A percentile compares a stretch with the other conserved stretches of the same genome.
phyloP scores from a whole-genome alignment of 305 asterid species.

The Plantago lanceolata region DNA sequence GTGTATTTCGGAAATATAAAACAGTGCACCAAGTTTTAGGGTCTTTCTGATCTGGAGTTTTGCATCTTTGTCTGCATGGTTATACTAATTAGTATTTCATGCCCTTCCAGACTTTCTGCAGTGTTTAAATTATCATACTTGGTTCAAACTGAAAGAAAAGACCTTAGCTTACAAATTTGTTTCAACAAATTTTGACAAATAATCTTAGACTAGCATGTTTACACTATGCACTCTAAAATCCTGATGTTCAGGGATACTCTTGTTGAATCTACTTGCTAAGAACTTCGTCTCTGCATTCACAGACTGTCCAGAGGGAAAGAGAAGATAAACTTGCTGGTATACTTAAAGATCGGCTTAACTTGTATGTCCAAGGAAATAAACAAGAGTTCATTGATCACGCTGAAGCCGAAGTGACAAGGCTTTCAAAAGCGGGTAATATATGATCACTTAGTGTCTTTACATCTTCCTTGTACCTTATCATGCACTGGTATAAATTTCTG shows the following conservation, averaged over 20 bases:
- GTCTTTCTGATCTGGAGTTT: background rate
- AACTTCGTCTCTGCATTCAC: conserved; percentile 27
- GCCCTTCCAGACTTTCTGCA: too few species aligned
- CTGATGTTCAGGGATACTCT: conserved; percentile 1
- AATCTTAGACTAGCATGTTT: too few species aligned
- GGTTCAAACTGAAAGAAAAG: too few species aligned
- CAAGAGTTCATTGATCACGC: conserved; percentile 69
- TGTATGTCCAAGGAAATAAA: conserved; percentile 88
- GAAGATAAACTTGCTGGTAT: conserved; percentile 85
- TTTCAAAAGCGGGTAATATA: conserved; percentile 79
- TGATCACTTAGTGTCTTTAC: background rate
- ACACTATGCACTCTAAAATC: background rate
- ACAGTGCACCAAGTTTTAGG: background rate
- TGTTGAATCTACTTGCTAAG: conserved; percentile 11
- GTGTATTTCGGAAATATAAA: background rate
- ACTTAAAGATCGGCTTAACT: conserved; percentile 73
- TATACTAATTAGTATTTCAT: too few species aligned
- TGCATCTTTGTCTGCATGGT: too few species aligned
- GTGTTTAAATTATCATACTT: too few species aligned
- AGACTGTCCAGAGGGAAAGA: conserved; percentile 91
- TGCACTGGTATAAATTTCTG: conserved; percentile 2
- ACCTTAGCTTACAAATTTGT: too few species aligned
- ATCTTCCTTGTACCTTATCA: conserved; percentile 17
- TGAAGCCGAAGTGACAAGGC: conserved; percentile 79
- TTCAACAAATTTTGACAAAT: too few species aligned